These are phyloP conservation scores for Pilobolus umbonatus DNA, from an alignment of 192 early-diverging fungal genomes.

Conservation along the genomic window DNA sequence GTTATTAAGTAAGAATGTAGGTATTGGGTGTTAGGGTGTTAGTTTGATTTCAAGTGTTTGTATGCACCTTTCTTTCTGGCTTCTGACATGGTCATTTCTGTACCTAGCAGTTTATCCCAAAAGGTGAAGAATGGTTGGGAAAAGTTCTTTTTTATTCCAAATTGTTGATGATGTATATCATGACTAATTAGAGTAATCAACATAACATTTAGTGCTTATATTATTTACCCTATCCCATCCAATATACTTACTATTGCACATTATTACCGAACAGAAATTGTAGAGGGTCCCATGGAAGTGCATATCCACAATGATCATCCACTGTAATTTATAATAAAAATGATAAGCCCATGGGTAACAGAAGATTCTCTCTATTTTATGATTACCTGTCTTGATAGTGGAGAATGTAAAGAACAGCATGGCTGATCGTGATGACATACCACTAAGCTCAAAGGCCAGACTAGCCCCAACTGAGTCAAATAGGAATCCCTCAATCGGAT, in stretches of 20 bases:
- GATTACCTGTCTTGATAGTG: conserved; percentile 61
- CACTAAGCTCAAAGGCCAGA: conserved; percentile 58
- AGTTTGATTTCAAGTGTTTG: background rate
- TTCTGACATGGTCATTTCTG: conserved; percentile 36
- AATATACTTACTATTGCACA: conserved; percentile 62
- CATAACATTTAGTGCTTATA: conserved; percentile 1
- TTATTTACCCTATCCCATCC: background rate
- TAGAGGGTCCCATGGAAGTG: conserved; percentile 69
- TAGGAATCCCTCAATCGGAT: conserved; percentile 72
- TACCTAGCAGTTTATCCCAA: conserved; percentile 74
- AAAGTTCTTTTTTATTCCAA: conserved; percentile 56
- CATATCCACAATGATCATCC: conserved; percentile 80
- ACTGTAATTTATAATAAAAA: conserved; percentile 34
- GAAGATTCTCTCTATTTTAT: background rate
- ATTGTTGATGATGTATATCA: conserved; percentile 54
- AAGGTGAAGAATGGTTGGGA: conserved; percentile 75
- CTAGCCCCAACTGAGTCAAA: conserved; percentile 68
- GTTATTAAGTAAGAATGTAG: background rate
- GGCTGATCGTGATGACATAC: conserved; percentile 65
- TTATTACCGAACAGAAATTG: conserved; percentile 66
- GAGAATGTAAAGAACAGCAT: conserved; percentile 66
- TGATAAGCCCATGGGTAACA: background rate
- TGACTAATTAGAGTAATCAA: conserved; percentile 48
- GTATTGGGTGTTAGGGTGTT: background rate
- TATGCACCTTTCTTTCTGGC: conserved; percentile 8